These are phyloP conservation scores for Coemansia pectinata DNA, from an alignment of 192 early-diverging fungal species.

Conservation along the genomic window DNA sequence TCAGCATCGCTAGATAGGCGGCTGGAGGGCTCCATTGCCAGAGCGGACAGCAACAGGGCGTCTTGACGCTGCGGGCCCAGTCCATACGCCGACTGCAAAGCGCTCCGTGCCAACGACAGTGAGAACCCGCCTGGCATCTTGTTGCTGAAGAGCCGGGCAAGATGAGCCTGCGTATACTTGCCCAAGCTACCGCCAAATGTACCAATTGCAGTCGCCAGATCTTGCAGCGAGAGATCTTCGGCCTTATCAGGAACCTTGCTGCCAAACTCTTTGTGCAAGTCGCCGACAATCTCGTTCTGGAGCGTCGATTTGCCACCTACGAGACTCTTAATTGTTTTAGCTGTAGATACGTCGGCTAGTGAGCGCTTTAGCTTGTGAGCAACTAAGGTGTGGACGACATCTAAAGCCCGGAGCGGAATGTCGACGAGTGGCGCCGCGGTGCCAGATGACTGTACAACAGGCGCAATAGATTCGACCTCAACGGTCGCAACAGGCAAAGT, in stretches of 20 bases:
- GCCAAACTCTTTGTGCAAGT: conserved; percentile 91
- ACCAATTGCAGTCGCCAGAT: conserved; percentile 69
- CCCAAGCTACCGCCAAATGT: conserved; percentile 67
- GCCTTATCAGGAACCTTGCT: conserved; percentile 82
- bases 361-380: conserved; percentile 89
- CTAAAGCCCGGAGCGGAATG: conserved; percentile 71
- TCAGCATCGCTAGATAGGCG: conserved; percentile 74
- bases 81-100: conserved; percentile 69
- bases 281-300: conserved; percentile 96
- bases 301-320: conserved; percentile 88
- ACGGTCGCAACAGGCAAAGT: conserved; percentile 51
- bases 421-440: conserved; percentile 60
- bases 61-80: conserved; percentile 75
- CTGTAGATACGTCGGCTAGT: conserved; percentile 68
- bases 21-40: conserved; percentile 77
- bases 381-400: conserved; percentile 74
- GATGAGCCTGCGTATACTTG: conserved; percentile 69
- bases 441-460: background rate
- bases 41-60: conserved; percentile 70
- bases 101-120: conserved; percentile 68
- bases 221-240: conserved; percentile 84
- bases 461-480: conserved; percentile 32
- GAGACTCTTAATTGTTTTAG: conserved; percentile 68
- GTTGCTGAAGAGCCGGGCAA: conserved; percentile 75
- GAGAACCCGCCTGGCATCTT: conserved; percentile 95